These are phyloP conservation scores for Scheffersomyces cryptocercus DNA, from an alignment of 1,139 yeast species.

Conservation along the genomic window DNA sequence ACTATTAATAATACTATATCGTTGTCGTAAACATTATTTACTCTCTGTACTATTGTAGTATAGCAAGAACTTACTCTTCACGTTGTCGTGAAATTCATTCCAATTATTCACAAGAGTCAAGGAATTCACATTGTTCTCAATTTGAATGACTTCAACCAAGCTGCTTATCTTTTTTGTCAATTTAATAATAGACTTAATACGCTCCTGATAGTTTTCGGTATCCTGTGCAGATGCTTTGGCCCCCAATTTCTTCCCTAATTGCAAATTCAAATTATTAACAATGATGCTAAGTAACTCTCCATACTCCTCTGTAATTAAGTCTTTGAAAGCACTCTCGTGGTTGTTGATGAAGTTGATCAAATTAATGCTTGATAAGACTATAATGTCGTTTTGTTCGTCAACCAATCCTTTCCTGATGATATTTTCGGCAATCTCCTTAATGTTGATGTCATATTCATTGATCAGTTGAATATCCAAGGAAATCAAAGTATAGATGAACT, in stretches of 20 bases:
- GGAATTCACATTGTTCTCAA: conserved; percentile 2
- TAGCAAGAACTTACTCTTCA: conserved; percentile 49
- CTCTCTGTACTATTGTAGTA: conserved; percentile 1
- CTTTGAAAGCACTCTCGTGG: conserved; percentile 10
- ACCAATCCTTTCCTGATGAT: conserved; percentile 34
- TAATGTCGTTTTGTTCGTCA: conserved; percentile 43
- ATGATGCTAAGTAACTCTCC: conserved; percentile 21
- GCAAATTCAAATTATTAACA: conserved; percentile 25
- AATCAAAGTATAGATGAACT: conserved; percentile 60
- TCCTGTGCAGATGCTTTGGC: conserved; percentile 48
- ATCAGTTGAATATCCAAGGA: conserved; percentile 25
- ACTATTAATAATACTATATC: too few species aligned
- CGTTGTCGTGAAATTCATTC: conserved; percentile 86
- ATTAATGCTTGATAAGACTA: conserved; percentile 37
- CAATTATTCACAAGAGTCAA: conserved; percentile 84
- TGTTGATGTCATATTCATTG: conserved; percentile 18
- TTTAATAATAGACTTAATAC: conserved; percentile 27
- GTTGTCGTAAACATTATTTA: neutral
- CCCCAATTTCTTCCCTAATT: conserved; percentile 37
- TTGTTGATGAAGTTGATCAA: conserved; percentile 29
- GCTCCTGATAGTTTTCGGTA: conserved; percentile 34
- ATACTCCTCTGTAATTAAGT: conserved; percentile 17
- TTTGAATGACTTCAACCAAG: neutral
- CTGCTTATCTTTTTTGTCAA: conserved; percentile 23
- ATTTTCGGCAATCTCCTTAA: conserved; percentile 25